Evolutionary conservation across 202 grass and related monocot genomes (phyloP), one percentile per base, ranked within the genome.

Genomic region (Saccharum hybrid): DNA sequence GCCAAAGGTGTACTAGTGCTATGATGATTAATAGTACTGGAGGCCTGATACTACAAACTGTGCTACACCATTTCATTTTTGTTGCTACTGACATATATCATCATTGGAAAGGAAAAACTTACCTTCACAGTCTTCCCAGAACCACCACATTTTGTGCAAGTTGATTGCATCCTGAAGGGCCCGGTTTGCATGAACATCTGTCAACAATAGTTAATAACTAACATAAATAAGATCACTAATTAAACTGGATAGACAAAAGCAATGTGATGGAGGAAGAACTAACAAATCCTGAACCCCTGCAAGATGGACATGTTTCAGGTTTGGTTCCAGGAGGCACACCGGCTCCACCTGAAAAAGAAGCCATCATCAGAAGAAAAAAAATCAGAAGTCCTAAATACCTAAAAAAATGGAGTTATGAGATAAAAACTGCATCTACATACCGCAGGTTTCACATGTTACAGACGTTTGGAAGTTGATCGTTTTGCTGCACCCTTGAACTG

Each of bases 131-230:
- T 88, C 82, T 74, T 94, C 39, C 96, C 96, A 68, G 89, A 92
- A 72, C 96, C 96, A 18, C 90, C 89, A 86, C 96, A 98, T 49
- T 92, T 88, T 41, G 93, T 84, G 56, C 96, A 98, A 40, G 96
- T 86, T 15, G 82, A 76, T 69, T 94, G 93, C 91, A 96, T 80
- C 81, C 89, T 98, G 83, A 96, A 95, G 16, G 59, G 83, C 15
- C 93, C 96, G 60, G 91, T 95, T 92, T 95, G 91, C 93, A 95
- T 92, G 54, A 62, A 84, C n/a, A 92, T 90, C 96, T 98, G 84
- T 73, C 54, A 81, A 62, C 16, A 73, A 66, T 40, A 73, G 9
- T 77, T 43, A 86, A 74, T 71, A 87, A 80, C 22, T 4, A 13
- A 62, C 52, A 65, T 10, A 71, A 80, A 42, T 70, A 89, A 86